Base-by-base conservation (phyloP, 2,329 filamentous ascomycete species). In the Elsinoe perseae region DNA sequence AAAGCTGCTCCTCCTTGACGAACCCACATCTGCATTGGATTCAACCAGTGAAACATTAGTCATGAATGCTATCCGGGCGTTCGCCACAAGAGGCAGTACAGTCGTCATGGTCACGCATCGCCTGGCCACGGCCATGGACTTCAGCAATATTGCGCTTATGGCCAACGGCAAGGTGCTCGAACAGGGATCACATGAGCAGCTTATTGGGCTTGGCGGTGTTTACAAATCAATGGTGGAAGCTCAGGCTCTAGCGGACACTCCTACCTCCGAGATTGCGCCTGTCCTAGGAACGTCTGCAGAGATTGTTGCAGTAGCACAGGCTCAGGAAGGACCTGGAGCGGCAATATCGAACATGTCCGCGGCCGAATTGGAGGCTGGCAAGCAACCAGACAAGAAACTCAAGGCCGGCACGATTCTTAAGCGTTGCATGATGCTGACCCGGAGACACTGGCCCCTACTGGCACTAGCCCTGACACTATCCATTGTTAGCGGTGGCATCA, bases 61-160 rank as follows among this genome's bases (percentile, higher is more conserved):
- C n/a, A 70, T 74, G 57, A 65, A 67, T 42, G 73, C 73, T 1
- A 71, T 76, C 12, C 70, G 70, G 25, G 66, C 64, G 12, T 72
- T 72, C n/a, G 69, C 72, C 1, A 65, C 66, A 25, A 64, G 65
- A 12, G 71, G 73, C 52, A 80, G 87, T 1, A 87, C 87, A 59
- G 76, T 93, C 1, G 84, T 70, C 52, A 70, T 87, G 21, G 86
- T 93, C 16, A 87, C 88, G 0, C 88, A 92, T 67, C 77, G 87
- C 12, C 74, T 92, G 32, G 85, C 85, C 0, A 92, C 86, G 2
- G 83, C 91, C 12, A 85, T 87, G 66, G 86, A 89, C 61, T 86
- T 88, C 1, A 83, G 92, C 66, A 74, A 84, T n/a, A 89, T 91
- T 32, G 88, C 87, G 61, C 86, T 92, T 1, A 79, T 92, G 55